A percentile compares a stretch with the other conserved stretches of the same genome.
Conservation (phyloP, 371 early-diverging fungal species). For the Funneliformis caledonium region DNA sequence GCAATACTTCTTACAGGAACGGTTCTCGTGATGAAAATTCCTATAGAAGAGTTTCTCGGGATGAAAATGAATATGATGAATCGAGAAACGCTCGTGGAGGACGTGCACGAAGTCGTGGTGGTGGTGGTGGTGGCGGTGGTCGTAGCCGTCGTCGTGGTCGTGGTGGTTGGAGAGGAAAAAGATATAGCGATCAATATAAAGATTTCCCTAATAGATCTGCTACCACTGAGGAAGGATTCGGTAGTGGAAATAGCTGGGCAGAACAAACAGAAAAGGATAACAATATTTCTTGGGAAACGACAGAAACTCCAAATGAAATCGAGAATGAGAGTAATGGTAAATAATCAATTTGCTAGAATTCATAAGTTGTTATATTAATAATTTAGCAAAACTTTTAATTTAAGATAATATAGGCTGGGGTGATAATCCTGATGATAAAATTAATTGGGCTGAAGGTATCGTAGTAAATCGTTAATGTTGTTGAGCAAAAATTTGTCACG, state of each 20-base stretch:
- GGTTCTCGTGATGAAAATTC: not conserved
- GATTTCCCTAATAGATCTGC: not conserved
- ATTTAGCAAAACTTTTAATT: not conserved
- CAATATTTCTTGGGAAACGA: too few species aligned
- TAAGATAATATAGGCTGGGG: not conserved
- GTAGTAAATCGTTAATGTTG: not conserved
- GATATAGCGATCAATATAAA: slow-evolving; percentile 13
- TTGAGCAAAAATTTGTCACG: not conserved
- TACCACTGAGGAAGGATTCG: not conserved
- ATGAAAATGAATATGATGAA: not conserved
- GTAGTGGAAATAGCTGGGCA: slow-evolving; percentile 29
- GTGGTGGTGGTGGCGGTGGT: not conserved
- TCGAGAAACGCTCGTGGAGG: not conserved
- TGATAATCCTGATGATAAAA: not conserved
- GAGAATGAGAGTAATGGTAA: not conserved
- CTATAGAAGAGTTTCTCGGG: not conserved
- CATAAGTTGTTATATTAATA: not conserved
- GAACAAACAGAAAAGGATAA: slow-evolving; percentile 13
- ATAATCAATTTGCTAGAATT: not conserved
- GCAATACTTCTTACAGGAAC: not conserved
- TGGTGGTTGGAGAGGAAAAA: not conserved
- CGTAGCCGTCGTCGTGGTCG: not conserved
- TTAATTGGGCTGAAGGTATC: not conserved
- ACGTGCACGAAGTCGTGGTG: not conserved
- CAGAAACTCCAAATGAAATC: too few species aligned